Conservation (phyloP, 2,329 filamentous ascomycete species). For the Hypocreales sp. region DNA sequence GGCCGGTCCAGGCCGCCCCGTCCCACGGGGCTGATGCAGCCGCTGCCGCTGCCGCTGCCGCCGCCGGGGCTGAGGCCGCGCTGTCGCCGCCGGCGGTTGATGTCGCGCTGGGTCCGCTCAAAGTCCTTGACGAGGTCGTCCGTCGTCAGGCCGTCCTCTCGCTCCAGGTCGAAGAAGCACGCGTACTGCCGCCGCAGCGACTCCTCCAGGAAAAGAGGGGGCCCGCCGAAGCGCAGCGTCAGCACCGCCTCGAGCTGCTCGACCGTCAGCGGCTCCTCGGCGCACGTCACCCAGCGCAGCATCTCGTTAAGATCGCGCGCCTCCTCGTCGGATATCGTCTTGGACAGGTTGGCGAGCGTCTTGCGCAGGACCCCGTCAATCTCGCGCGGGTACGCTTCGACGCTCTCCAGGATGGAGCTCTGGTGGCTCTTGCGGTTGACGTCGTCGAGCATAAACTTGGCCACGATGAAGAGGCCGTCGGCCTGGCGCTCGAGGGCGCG, state of each 20-base stretch:
- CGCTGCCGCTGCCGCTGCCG: background rate
- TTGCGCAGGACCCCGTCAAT: constrained; percentile 25
- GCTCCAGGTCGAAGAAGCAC: constrained; percentile 28
- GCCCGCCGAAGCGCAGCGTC: constrained; percentile 24
- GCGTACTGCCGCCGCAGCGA: constrained; percentile 26
- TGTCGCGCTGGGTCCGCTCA: constrained; percentile 14
- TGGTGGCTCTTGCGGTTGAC: constrained; percentile 28
- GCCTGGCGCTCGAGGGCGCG: constrained; percentile 23
- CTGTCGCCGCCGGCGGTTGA: too few relatives aligned
- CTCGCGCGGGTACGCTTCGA: constrained; percentile 27
- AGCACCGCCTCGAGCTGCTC: constrained; percentile 27
- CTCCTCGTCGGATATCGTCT: constrained; percentile 21
- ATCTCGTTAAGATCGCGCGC: constrained; percentile 29
- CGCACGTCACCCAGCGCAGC: constrained; percentile 28
- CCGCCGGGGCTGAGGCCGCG: constrained; percentile 1
- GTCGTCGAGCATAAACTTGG: constrained; percentile 34
- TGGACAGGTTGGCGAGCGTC: constrained; percentile 24
- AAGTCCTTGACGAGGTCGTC: constrained; percentile 23
- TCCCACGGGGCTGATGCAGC: constrained; percentile 3
- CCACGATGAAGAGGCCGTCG: constrained; percentile 31
- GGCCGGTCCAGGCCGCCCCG: constrained; percentile 4
- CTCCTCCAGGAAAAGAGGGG: constrained; percentile 24
- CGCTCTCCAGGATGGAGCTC: constrained; percentile 24
- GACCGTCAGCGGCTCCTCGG: constrained; percentile 24
- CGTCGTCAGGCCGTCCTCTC: constrained; percentile 26